These are phyloP conservation scores for Coemansia sp. DNA, from an alignment of 192 early-diverging fungal genomes.

Conservation along the genomic window DNA sequence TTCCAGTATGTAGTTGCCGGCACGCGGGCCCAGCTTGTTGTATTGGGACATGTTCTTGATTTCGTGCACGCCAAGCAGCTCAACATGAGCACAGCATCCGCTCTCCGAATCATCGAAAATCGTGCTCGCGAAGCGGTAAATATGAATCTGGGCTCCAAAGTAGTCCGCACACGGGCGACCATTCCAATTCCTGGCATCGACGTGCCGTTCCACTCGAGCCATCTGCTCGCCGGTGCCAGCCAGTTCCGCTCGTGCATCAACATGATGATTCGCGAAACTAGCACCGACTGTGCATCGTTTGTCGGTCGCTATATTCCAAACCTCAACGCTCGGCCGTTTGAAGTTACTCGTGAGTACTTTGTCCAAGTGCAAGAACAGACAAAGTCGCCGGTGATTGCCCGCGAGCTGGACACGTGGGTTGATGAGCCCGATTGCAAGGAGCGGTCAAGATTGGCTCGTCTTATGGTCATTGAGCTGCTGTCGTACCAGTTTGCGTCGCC, in stretches of 20 bases:
- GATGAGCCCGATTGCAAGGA: constrained; percentile 42
- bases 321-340: constrained; percentile 87
- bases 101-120: constrained; percentile 33
- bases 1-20: constrained; percentile 96
- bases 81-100: constrained; percentile 29
- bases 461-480: constrained; percentile 82
- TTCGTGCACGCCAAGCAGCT: constrained; percentile 67
- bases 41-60: constrained; percentile 77
- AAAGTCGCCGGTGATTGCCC: constrained; percentile 63
- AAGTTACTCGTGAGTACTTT: constrained; percentile 73
- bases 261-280: constrained; percentile 73
- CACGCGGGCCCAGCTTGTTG: constrained; percentile 69
- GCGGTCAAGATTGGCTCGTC: constrained; percentile 73
- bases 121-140: constrained; percentile 54
- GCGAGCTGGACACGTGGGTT: constrained; percentile 72
- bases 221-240: constrained; percentile 80
- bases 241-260: constrained; percentile 84
- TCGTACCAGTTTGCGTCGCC: constrained; percentile 96
- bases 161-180: constrained; percentile 79
- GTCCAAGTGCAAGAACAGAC: constrained; percentile 69
- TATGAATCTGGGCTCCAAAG: constrained; percentile 57
- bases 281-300: constrained; percentile 69
- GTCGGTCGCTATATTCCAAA: constrained; percentile 91
- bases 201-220: constrained; percentile 95
- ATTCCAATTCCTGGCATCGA: constrained; percentile 90